Percentiles rank a stretch among this genome's conserved stretches.
Conservation (phyloP, 1,284 basidiomycete species). For the Erythrobasidium hasegawianum region DNA sequence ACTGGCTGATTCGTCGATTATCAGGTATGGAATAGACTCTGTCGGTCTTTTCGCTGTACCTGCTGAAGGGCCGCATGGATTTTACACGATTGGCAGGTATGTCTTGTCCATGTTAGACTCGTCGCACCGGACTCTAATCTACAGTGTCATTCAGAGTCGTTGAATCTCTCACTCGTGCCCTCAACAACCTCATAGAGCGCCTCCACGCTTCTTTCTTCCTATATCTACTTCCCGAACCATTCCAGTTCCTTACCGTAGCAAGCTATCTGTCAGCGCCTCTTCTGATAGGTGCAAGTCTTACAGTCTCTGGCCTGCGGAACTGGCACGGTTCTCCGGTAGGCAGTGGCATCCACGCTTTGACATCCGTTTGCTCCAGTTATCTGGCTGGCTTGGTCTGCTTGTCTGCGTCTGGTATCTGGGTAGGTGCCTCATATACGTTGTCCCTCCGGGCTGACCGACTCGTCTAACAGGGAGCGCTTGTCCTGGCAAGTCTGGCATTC, state of each 20-base stretch:
- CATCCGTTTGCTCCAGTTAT: slow-evolving; percentile 53
- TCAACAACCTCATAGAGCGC: slow-evolving; percentile 87
- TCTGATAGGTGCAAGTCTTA: slow-evolving; percentile 72
- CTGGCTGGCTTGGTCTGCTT: slow-evolving; percentile 1
- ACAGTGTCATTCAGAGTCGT: slow-evolving; percentile 65
- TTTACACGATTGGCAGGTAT: slow-evolving; percentile 81
- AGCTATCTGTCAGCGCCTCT: slow-evolving; percentile 80
- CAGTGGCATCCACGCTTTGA: slow-evolving; percentile 57
- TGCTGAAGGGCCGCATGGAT: slow-evolving; percentile 87
- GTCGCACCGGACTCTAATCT: too few species aligned
- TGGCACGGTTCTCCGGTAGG: slow-evolving; percentile 57
- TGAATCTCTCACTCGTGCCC: slow-evolving; percentile 79
- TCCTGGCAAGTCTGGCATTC: too few species aligned
- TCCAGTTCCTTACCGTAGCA: slow-evolving; percentile 81
- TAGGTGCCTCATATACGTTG: slow-evolving; percentile 46
- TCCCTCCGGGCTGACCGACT: slow-evolving; percentile 40
- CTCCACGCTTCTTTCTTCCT: slow-evolving; percentile 95
- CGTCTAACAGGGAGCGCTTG: slow-evolving; percentile 1
- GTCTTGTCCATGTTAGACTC: too few species aligned
- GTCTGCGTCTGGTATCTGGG: background rate
- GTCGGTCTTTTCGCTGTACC: slow-evolving; percentile 85
- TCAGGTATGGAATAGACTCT: slow-evolving; percentile 89
- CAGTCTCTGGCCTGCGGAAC: slow-evolving; percentile 68
- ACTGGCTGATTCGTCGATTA: too few species aligned
- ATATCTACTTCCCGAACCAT: slow-evolving; percentile 72